A percentile compares a stretch with the other conserved stretches of the same genome.
These are phyloP conservation scores for Cyanidioschyzon merolae DNA, from an alignment of 23 red algal genomes.

Conservation along the genomic window DNA sequence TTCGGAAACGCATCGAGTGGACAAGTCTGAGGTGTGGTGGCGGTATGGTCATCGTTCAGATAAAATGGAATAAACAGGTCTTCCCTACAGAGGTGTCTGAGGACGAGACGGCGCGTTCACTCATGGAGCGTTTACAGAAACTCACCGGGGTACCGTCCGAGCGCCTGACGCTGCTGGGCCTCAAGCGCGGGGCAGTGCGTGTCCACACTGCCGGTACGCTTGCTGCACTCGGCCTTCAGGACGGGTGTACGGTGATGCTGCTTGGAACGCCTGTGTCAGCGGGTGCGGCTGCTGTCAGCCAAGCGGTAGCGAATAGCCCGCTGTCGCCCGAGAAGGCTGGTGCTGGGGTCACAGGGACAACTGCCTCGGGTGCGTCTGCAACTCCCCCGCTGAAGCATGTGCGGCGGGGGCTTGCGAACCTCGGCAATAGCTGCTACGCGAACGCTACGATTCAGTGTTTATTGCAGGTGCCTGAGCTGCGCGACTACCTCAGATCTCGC, in stretches of 20 bases:
- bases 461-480: constrained; percentile 38
- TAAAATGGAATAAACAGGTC: constrained; percentile 71
- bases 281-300: constrained; percentile 6
- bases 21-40: no score
- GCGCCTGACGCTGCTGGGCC: constrained; percentile 70
- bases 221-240: constrained; percentile 31
- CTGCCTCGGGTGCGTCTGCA: neutral
- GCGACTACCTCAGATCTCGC: constrained; percentile 29
- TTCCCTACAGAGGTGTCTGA: constrained; percentile 52
- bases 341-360: neutral
- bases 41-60: constrained; percentile 27
- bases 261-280: constrained; percentile 67
- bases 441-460: constrained; percentile 84
- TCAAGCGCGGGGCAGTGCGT: constrained; percentile 61
- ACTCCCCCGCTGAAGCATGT: neutral
- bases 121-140: constrained; percentile 61
- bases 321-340: constrained; percentile 28
- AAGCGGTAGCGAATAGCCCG: constrained; percentile 28
- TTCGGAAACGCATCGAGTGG: no score
- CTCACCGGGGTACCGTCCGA: constrained; percentile 66
- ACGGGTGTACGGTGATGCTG: constrained; percentile 53
- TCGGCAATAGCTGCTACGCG: constrained; percentile 96
- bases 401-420: constrained; percentile 60
- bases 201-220: constrained; percentile 35
- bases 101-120: constrained; percentile 29